Evolutionary conservation across 441 rosid species (phyloP), one percentile per base, ranked within the genome.

Genomic region (Croton setiger): DNA sequence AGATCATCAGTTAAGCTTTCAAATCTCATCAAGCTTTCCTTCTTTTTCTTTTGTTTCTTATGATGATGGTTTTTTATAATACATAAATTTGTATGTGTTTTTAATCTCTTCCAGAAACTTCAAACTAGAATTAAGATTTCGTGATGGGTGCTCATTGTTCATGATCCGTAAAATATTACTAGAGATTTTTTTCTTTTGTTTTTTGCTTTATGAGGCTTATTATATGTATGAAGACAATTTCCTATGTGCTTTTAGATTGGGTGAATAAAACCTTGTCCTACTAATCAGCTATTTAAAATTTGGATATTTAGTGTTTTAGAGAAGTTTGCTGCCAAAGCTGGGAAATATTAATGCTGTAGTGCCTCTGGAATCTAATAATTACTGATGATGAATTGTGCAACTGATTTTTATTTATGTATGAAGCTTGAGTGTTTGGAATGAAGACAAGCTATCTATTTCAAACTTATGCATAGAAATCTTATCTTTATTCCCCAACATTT

Each of bases 1-100:
- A 6, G 62, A 60, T 66, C 21, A 33, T 66, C 33, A 60, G 13
- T 59, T 54, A 9, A 51, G 17, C 66, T 66, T 53, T 39, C 56
- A 33, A 12, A 33, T 43, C 14, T 61, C 13, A 31, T 41, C 33
- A 31, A 51, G 27, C 10, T 52, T 3, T n/a, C 15, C 17, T 36
- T 44, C 5, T 21, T 17, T 4, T 3, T 48, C 0, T 15, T 0
- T 49, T 3, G 7, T 17, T 49, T 17, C 15, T 3, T 15, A 49
- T 17, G 35, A 23, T 5, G 7, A 10, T 17, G 53, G 0, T 48
- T 4, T 15, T 0, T 49, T 0, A 4, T 17, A 15, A 4, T 49
- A 3, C 5, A 49, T 13, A 45, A 11, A 18, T 17, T 7, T 0
- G n/a, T 7, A 0, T 51, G 17, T 18, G 4, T 51, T 51, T 17